phyloP scores from a whole-genome alignment of 148 eudicot species.

The Talinum fruticosum region DNA sequence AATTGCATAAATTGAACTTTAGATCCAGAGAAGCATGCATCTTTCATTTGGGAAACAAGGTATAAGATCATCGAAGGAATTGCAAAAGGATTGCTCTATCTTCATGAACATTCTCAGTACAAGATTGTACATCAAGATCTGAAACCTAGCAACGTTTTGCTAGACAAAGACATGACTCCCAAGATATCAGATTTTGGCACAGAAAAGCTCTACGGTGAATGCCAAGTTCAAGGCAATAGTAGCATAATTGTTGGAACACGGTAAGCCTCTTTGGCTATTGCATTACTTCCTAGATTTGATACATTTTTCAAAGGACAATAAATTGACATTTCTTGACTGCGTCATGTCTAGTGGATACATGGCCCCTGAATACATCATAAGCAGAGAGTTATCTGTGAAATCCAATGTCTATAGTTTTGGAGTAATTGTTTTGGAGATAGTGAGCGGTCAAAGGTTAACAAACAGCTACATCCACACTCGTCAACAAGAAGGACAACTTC shows the following conservation, averaged over 20 bases:
- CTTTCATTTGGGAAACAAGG: conserved; percentile 22
- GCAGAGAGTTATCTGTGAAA: conserved; percentile 22
- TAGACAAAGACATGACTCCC: conserved; percentile 23
- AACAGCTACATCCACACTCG: neutral
- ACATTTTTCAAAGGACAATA: no score
- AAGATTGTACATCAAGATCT: conserved; percentile 23
- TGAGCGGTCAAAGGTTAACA: conserved; percentile 21
- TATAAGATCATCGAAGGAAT: conserved; percentile 23
- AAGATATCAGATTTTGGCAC: conserved; percentile 30
- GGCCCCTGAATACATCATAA: conserved; percentile 25
- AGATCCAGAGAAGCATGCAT: conserved; percentile 5
- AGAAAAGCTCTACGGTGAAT: conserved; percentile 23
- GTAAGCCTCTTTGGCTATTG: conserved; percentile 25
- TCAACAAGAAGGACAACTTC: conserved; percentile 16
- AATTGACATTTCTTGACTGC: neutral
- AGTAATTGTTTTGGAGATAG: conserved; percentile 20
- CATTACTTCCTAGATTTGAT: no score
- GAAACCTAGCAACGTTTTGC: conserved; percentile 22
- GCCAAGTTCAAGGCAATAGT: conserved; percentile 19
- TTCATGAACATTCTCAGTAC: conserved; percentile 26
- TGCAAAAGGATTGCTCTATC: conserved; percentile 22
- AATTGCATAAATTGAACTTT: neutral
- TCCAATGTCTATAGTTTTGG: conserved; percentile 26
- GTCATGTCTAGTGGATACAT: conserved; percentile 16
- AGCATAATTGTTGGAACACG: conserved; percentile 23